Evolutionary conservation across 1,139 yeast species (phyloP), one percentile per base, ranked within the genome.

Genomic region (Saccharomyces pastorianus): DNA sequence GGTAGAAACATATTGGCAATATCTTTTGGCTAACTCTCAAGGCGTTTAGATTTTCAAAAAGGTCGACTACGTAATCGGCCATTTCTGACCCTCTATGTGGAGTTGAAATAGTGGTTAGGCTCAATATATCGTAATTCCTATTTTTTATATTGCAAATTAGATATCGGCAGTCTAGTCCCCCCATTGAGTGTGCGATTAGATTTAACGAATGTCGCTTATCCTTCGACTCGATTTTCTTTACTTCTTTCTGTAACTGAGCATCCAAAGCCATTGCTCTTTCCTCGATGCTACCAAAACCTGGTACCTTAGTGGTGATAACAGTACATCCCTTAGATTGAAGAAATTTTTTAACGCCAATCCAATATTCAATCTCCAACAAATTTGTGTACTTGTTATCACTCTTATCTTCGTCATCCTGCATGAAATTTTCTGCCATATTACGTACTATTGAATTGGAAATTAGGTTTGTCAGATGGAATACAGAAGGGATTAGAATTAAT

Each of bases 131-230:
- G 61, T 80, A 86, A 52, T 77, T 73, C 41, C 70, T 63, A 55
- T 71, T 59, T 25, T 75, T 72, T 14, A 85, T 68, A 52, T 79
- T 73, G 0, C 88, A 78, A 1, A 88, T 85, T 60, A 90, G 70
- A 64, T 84, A 88, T 51, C 97, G 71, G 44, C 91, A 81, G 67
- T 90, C 97, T 46, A 90, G 72, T 0, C 97, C 97, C 7, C 97
- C 97, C 96, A 90, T 89, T 0, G 96, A 88, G 66, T 90, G 97
- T n/a, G 95, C 95, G 23, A 90, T 76, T 44, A 90, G 69, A 65
- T 90, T 90, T 14, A 90, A 73, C 57, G 61, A 63, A 3, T 58
- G 55, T 13, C 55, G 49, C 3, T 58, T 57, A 11, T 46, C 58
- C 51, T 69, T 66, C 2, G 63, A 55, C 14, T 75, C 65, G 17